Evolutionary conservation across 2,329 filamentous ascomycete species (phyloP).

Genomic region (Colletotrichum eleusines): DNA sequence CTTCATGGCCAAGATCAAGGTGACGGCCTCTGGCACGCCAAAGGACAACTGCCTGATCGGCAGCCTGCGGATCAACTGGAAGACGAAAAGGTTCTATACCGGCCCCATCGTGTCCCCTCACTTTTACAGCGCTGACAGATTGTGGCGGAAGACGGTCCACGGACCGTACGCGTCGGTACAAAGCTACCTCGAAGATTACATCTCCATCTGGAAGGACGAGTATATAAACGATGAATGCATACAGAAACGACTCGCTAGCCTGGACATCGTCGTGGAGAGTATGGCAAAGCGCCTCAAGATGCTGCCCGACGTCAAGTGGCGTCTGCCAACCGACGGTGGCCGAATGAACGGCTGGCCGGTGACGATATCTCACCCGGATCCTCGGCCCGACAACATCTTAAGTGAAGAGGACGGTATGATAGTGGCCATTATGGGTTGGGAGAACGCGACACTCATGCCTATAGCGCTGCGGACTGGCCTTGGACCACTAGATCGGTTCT

Average conservation of each 20-base stretch:
- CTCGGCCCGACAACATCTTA: constrained; percentile 33
- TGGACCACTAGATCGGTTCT: constrained; percentile 5
- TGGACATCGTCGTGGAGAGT: not conserved
- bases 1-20: not conserved
- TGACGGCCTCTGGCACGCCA: not conserved
- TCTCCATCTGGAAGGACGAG: not conserved
- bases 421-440: constrained; percentile 38
- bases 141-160: not conserved
- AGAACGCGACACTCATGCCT: constrained; percentile 31
- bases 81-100: constrained; percentile 19
- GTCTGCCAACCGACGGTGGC: not conserved
- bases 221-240: not conserved
- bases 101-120: constrained; percentile 20
- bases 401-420: constrained; percentile 14
- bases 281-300: not conserved
- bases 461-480: constrained; percentile 16
- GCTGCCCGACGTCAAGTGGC: constrained; percentile 8
- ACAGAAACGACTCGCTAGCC: not conserved
- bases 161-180: constrained; percentile 19
- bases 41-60: constrained; percentile 28
- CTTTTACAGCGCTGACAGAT: constrained; percentile 16
- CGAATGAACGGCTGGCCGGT: constrained; percentile 23
- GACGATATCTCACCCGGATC: constrained; percentile 28
- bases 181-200: constrained; percentile 11
- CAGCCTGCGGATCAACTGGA: constrained; percentile 36